Evolutionary conservation across 1,284 basidiomycete genomes (phyloP), one percentile per base, ranked within the genome.

Genomic region (Nidula niveotomentosa): DNA sequence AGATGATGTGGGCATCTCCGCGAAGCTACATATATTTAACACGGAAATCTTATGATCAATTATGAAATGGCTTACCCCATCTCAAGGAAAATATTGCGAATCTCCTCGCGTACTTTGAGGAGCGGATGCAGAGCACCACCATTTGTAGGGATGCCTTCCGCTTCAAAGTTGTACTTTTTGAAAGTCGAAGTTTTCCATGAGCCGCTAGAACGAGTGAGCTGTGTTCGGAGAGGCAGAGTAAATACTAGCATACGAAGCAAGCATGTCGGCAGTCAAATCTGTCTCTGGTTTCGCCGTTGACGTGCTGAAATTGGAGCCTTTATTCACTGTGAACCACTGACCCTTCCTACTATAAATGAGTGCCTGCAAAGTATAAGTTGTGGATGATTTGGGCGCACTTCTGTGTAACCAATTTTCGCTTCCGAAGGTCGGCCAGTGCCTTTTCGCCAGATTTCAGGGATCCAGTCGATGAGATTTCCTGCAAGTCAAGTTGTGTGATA

Each of bases 121-220:
- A 99, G 81, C 6, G 96, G 97, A 72, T 99, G 97, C 36, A 99
- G 78, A 9, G 96, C 94, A 50, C 97, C 97, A 34, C 94, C 92
- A 36, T 84, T 83, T 3, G 95, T 90, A 3, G 90, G 90, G 41
- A 90, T 85, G 57, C 97, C 97, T 62, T 96, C 94, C 1, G 97
- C 96, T 65, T 98, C 94, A 67, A 99, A 99, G 76, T 99, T 99
- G 79, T 99, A 99, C 71, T 96, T 95, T 70, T 99, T 99, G 85
- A 95, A 99, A 8, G 78, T 83, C 0, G 94, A 83, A 0, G 86
- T 88, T 74, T 96, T 94, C 96, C 96, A 98, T 34, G 91, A 76
- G 10, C 94, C 95, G 41, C 93, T 96, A 62, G 1, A 35, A 18
- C 18, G 45, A 53, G 48, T 48, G 10, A 49, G 34, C 39, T 52